Evolutionary conservation across 139 green algal genomes (phyloP), one percentile per base, ranked within the genome.

Genomic region (Chlorella sp.): DNA sequence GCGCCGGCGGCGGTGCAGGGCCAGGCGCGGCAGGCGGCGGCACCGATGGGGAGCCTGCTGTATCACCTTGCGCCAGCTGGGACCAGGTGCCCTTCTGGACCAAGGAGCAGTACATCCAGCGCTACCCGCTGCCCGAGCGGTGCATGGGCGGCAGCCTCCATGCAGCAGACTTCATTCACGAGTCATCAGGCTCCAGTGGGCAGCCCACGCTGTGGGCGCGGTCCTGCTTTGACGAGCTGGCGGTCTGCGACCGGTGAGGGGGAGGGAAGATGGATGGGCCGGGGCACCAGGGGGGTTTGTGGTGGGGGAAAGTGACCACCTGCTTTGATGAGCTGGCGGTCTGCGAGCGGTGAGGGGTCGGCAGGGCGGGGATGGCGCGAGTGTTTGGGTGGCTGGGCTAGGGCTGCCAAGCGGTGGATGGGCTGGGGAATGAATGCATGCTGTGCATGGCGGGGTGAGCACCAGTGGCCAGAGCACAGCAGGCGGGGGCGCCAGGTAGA

Each of bases 31-130:
- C 38, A 1, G 16, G 6, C 26, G 72, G 41, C 26, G 1, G 28
- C 26, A 24, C 9, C 28, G 41, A 41, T 26, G 41, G 3, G 8
- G 17, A 38, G 17, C 19, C 19, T 3, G 65, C 19, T 13, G 65
- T 28, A 32, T 5, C 17, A 0, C 36, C 41, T 54, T 54, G 40
- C 14, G 1, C 24, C 2, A 40, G 19, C 72, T 77, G 72, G 72
- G 24, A 58, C 9, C 22, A 26, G 11, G 56, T 82, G 1, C 76
- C 76, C 13, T 82, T 51, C 24, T 40, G 30, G n/a, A 73, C 76
- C n/a, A 82, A 82, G 38, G 34, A 82, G 19, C 54, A 67, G 36
- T 82, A 82, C 54, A 73, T 70, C 28, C 76, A 82, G 11, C 17
- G 34, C 24, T 82, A 26, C 22, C 76, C 76, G 51, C 54, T 82